Conservation (phyloP, 768 basidiomycete genomes). For the Lentinula raphanica region DNA sequence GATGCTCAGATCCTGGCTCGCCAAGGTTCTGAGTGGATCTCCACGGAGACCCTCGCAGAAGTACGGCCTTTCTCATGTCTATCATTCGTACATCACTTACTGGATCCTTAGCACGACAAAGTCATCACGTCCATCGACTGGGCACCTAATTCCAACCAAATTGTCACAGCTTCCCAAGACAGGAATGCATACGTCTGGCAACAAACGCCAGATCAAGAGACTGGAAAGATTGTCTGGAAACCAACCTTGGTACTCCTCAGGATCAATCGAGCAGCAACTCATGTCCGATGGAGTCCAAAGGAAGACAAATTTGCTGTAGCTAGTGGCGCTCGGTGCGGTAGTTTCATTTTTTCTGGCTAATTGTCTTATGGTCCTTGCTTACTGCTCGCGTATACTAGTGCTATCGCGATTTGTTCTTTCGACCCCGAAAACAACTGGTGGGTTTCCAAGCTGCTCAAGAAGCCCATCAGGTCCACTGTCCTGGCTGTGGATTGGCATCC, state of each 20-base stretch:
- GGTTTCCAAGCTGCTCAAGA: slow-evolving; percentile 96
- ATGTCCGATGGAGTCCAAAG: slow-evolving; percentile 92
- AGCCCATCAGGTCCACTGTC: slow-evolving; percentile 94
- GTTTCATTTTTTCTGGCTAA: background rate
- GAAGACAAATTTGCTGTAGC: slow-evolving; percentile 99
- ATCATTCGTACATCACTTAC: background rate
- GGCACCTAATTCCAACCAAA: slow-evolving; percentile 94
- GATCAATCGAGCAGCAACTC: slow-evolving; percentile 93
- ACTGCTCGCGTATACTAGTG: slow-evolving; percentile 39
- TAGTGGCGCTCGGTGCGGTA: slow-evolving; percentile 81
- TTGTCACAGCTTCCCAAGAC: slow-evolving; percentile 99
- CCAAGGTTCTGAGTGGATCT: slow-evolving; percentile 62
- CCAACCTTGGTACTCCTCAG: slow-evolving; percentile 93
- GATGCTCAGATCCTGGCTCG: slow-evolving; percentile 78
- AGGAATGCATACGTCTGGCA: slow-evolving; percentile 99
- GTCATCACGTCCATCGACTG: slow-evolving; percentile 96
- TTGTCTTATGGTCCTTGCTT: background rate
- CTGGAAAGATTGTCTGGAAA: slow-evolving; percentile 79
- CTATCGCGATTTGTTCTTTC: slow-evolving; percentile 94
- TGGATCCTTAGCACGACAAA: slow-evolving; percentile 80
- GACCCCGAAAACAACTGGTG: slow-evolving; percentile 99
- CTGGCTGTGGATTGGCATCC: slow-evolving; percentile 97
- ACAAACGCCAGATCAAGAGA: slow-evolving; percentile 64
- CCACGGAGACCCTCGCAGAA: slow-evolving; percentile 79
- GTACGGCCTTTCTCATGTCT: slow-evolving; percentile 32